Evolutionary conservation across 129 eudicot genomes (phyloP), one percentile per base, ranked within the genome.

Genomic region (Flaveria linearis): DNA sequence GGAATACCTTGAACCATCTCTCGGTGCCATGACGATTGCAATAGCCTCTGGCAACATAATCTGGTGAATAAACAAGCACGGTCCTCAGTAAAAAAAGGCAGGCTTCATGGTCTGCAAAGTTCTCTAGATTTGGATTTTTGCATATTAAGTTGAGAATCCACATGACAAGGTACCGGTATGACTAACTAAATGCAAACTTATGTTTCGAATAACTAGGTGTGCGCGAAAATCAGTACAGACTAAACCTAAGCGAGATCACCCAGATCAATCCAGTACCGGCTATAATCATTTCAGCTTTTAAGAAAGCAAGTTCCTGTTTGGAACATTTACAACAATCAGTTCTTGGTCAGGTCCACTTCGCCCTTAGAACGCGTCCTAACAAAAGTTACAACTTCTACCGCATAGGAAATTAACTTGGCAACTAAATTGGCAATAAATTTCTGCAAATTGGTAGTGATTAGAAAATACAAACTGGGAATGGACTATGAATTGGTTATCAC

Each of bases 21-120:
- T 82, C 1, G 99, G 99, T 55, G 99, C 99, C 99, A 94, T 94
- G 75, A 94, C 99, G 17, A 94, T 94, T 53, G 99, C 99, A 68
- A 94, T 90, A 62, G 99, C 82, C 78, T 94, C 99, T 1, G 99
- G 97, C 82, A 94, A 71, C 99, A 94, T 94, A 57, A 94, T 87
- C 99, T 94, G 93, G 46, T 75, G 33, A 10, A 39, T 81, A 33
- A 81, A 47, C 66, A 81, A 68, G 58, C 10, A 23, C 55, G 39
- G 23, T 33, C 39, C 69, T 70, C 69, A 61, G 60, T 51, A 51
- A 60, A 58, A n/a, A 45, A 52, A 63, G 33, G 60, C 26, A 57
- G 52, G 33, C 8, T 62, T 33, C 22, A 55, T 41, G 63, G n/a
- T 41, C 51, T 50, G 66, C 39, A 39, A 77, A 66, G n/a, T 76